Evolutionary conservation across 805 yeast genomes (phyloP).

Genomic region (Starmera dryadoides): DNA sequence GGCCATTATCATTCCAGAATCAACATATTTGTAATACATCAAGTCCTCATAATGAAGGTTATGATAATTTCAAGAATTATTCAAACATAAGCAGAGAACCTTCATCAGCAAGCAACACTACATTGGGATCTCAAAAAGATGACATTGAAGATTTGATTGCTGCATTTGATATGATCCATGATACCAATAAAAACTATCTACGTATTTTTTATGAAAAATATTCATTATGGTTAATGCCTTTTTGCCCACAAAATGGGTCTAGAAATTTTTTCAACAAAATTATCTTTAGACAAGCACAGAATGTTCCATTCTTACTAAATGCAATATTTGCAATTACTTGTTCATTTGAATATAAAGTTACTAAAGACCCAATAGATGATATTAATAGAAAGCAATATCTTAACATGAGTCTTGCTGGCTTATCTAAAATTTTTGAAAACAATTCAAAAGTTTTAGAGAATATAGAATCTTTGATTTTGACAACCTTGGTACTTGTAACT

Average conservation of each 20-base stretch:
- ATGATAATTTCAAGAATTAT: too few species aligned
- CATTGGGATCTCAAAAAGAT: background rate
- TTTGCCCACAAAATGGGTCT: constrained; percentile 6
- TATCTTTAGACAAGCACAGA: constrained; percentile 35
- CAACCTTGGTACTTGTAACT: constrained; percentile 52
- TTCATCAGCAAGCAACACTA: too few species aligned
- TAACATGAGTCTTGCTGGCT: constrained; percentile 35
- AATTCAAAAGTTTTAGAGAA: constrained; percentile 34
- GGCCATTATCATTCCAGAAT: too few species aligned
- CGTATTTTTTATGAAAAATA: background rate
- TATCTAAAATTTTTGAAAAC: constrained; percentile 28
- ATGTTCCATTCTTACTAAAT: constrained; percentile 39
- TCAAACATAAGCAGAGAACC: too few species aligned
- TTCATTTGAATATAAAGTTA: constrained; percentile 24
- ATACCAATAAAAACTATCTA: background rate
- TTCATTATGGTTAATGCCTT: constrained; percentile 1
- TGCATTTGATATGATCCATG: background rate
- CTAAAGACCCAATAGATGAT: constrained; percentile 11
- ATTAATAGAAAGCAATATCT: constrained; percentile 24
- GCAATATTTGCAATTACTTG: constrained; percentile 54
- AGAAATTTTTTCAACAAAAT: constrained; percentile 43
- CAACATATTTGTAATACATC: too few species aligned
- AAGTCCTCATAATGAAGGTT: too few species aligned
- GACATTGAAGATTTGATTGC: background rate
- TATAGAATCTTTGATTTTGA: constrained; percentile 55